Base-by-base conservation (phyloP, 345 rosid genomes). In the Mallotus nudiflorus region DNA sequence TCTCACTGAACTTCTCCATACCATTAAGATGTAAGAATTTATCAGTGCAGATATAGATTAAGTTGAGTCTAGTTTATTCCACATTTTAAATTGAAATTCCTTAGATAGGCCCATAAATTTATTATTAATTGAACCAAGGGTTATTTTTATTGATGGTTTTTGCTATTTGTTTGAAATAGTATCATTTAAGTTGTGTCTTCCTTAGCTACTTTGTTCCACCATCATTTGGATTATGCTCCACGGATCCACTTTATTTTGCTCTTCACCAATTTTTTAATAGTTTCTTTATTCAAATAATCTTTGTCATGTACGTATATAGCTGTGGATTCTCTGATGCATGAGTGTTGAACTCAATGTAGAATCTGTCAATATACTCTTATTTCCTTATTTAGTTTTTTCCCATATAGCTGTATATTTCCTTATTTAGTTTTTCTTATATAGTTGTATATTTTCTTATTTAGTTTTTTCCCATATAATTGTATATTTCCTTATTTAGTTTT, bases 1-100 rank as follows among this genome's bases (percentile, higher is more conserved):
- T 78, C 52, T 33, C 58, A 27, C 24, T 70, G 18, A 20, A 33
- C 37, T 68, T 62, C 25, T 29, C 46, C 8, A 55, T 45, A 20
- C 16, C 65, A 20, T 12, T 28, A 16, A 67, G 45, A 33, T 10
- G 22, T 22, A 58, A 31, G 40, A 13, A 25, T 48, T 37, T 48
- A 27, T 9, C 9, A 35, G 60, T 50, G 16, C 40, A 28, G 56
- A 62, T 28, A 31, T 18, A 50, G 65, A 46, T 14, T 15, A 27
- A 52, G 40, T 15, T 20, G 44, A 65, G 37, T 20, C 5, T 11
- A 15, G 22, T 39, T 42, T 37, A 11, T 65, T 70, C 46, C 16
- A 48, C 15, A 25, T 67, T 49, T 54, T n/a, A 57, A 40, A 40
- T 13, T 58, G 28, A 10, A 33, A 24, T 27, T 44, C 48, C 45